Evolutionary conservation across 331 rosid species (phyloP), one percentile per base, ranked within the genome.

Genomic region (Pyracantha coccinea): DNA sequence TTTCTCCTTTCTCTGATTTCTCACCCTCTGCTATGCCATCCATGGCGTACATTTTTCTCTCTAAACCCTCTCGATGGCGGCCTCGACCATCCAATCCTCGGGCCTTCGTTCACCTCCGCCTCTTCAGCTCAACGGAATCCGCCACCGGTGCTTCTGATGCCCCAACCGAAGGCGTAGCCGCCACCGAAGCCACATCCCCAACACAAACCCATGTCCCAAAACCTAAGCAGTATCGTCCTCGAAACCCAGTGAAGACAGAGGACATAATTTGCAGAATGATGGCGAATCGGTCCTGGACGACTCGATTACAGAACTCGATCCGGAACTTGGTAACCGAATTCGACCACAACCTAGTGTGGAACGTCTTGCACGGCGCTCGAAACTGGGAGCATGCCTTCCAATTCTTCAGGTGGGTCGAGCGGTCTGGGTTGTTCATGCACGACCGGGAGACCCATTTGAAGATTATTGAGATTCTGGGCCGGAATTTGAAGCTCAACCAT

Each of bases 361-460:
- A 92, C 63, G 89, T 92, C 4, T 76, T 92, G 52, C 91, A 92
- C 71, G 74, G 80, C 14, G 79, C 93, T 32, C 78, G 75, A 50
- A 77, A 68, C 61, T 84, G 89, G 9, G 96, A 90, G 8, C 92
- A 88, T 9, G 97, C 92, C 15, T 88, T 90, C 38, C 88, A 84
- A 0, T 92, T 92, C 86, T 92, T 85, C 82, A 81, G 97, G 23
- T 92, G 97, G 97, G 92, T 92, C 9, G 88, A 88, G 76, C 89
- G 92, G 4, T 75, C 92, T 8, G 87, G 87, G 19, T 64, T 92
- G 47, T 84, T 85, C 64, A 10, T 13, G 23, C 97, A 92, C 62
- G 90, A 89, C 80, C 77, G 89, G 0, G 88, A 80, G 38, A 88
- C 92, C 75, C 87, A 90, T 59, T 78, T 88, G 78, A 90, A 92